phyloP scores from a whole-genome alignment of 176 grass and related monocot species.

The Zoysia japonica region DNA sequence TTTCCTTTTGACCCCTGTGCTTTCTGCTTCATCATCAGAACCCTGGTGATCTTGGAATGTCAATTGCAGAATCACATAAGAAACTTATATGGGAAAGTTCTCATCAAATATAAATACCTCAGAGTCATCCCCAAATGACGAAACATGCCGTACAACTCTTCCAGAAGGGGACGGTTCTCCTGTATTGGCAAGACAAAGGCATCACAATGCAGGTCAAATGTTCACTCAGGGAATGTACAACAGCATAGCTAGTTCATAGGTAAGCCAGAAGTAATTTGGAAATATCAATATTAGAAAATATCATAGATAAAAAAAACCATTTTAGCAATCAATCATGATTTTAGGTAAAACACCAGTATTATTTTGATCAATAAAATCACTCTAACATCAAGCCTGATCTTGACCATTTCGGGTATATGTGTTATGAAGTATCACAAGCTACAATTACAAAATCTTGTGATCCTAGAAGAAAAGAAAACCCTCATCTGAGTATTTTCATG shows the following conservation, averaged over 20 bases:
- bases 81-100: neutral
- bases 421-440: neutral
- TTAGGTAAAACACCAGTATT: neutral
- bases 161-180: constrained; percentile 54
- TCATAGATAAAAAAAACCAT: constrained; percentile 11
- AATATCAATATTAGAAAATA: constrained; percentile 1
- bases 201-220: constrained; percentile 28
- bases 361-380: neutral
- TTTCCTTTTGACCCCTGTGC: constrained; percentile 51
- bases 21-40: constrained; percentile 50
- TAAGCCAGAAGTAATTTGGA: neutral
- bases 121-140: constrained; percentile 66
- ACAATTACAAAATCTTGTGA: neutral
- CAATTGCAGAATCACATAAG: neutral
- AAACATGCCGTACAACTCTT: constrained; percentile 73
- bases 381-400: neutral
- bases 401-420: neutral
- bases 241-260: constrained; percentile 10
- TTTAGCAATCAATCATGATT: neutral
- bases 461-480: constrained; percentile 7
- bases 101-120: constrained; percentile 53
- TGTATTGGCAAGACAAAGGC: constrained; percentile 34
- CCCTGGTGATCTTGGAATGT: constrained; percentile 33
- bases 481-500: constrained; percentile 2
- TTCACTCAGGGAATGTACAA: neutral